Conservation (phyloP, 2,329 filamentous ascomycete genomes). For the Beauveria caledonica region DNA sequence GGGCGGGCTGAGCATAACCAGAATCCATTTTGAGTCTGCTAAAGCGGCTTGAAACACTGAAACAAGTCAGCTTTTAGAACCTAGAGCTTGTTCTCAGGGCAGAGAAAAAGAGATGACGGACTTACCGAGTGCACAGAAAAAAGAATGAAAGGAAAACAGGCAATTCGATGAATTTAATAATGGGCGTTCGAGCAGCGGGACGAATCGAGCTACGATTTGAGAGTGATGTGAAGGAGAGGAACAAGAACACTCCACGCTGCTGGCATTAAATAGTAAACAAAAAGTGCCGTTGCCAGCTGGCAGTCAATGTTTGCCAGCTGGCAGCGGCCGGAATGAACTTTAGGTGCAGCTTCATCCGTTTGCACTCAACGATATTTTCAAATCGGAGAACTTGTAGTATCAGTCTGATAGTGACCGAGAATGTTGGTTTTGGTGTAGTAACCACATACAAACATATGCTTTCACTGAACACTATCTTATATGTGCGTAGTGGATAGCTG, state of each 20-base stretch:
- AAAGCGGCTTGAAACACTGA: background rate
- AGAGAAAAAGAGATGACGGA: background rate
- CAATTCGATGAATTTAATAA: background rate
- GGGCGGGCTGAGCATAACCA: background rate
- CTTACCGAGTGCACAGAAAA: background rate
- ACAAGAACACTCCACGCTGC: background rate
- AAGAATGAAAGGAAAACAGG: background rate
- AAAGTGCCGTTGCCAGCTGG: background rate
- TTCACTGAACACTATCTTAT: too few species aligned
- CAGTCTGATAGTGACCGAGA: too few species aligned
- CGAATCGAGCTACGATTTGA: background rate
- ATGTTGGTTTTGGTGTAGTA: too few species aligned
- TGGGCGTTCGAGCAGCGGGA: background rate
- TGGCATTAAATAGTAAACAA: constrained; percentile 6
- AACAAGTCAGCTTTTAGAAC: background rate
- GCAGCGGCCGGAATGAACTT: background rate
- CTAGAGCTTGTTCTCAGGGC: background rate
- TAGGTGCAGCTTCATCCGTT: background rate
- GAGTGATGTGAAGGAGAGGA: background rate
- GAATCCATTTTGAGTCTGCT: background rate
- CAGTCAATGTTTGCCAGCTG: background rate
- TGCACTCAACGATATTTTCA: background rate
- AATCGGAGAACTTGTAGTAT: too few species aligned
- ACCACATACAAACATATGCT: too few species aligned
- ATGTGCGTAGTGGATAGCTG: too few species aligned